Evolutionary conservation across 148 eudicot genomes (phyloP).

Genomic region (Suaeda aralocaspica): DNA sequence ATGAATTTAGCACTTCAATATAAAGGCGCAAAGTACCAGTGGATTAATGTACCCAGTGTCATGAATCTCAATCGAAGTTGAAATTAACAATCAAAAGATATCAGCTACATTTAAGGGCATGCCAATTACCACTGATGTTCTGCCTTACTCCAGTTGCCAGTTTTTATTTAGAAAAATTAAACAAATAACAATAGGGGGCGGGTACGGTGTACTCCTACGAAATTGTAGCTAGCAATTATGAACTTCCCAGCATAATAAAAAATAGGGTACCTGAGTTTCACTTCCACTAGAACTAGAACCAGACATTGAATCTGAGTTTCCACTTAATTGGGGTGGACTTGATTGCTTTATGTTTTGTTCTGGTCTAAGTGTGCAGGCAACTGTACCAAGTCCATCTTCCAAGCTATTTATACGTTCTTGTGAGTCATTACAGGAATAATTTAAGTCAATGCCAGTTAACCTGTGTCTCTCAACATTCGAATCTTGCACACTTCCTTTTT

Average conservation of each 20-base stretch:
- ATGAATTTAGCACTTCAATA: neutral
- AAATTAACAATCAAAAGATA: neutral
- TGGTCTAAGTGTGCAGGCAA: constrained; percentile 34
- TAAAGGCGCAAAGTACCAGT: neutral
- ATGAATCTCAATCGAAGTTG: neutral
- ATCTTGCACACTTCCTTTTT: constrained; percentile 28
- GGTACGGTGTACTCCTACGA: too few relatives aligned
- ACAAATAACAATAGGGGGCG: too few relatives aligned
- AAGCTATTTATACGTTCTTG: constrained; percentile 46
- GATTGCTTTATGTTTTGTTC: constrained; percentile 47
- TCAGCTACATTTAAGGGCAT: neutral
- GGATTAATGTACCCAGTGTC: constrained; percentile 2
- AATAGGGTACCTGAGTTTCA: constrained; percentile 64
- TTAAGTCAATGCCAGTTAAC: constrained; percentile 61
- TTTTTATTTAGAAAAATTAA: too few relatives aligned
- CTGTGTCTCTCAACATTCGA: constrained; percentile 29
- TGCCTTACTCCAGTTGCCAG: neutral
- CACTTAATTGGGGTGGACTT: constrained; percentile 75
- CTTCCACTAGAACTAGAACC: constrained; percentile 78
- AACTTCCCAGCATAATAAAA: neutral
- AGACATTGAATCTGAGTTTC: constrained; percentile 62
- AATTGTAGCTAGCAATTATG: neutral
- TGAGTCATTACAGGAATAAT: constrained; percentile 60
- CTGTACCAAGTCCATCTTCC: constrained; percentile 30
- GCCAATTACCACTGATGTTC: neutral